Evolutionary conservation across 1,284 basidiomycete species (phyloP), one percentile per base, ranked within the genome.

Genomic region (Fomitopsis betulina): DNA sequence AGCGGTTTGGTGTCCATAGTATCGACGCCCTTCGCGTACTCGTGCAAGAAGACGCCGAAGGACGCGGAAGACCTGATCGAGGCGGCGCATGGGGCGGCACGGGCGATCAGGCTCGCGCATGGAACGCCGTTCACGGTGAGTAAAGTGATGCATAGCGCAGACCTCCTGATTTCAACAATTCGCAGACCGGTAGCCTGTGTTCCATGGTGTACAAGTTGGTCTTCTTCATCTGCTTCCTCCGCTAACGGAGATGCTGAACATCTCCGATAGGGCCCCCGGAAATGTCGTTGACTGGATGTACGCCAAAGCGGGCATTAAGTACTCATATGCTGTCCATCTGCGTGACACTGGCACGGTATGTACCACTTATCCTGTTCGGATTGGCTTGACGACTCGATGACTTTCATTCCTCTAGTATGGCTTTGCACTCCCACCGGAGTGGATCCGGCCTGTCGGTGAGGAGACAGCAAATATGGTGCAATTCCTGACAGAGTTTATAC

Each of bases 41-140:
- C 85, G 3, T 94, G 93, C 73, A 79, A 81, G 43, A 76, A 75
- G 49, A 70, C 81, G 33, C 84, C 92, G 0, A 81, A 84, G 51
- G 91, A 94, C 65, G 89, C 89, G 0, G 93, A 96, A 70, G 87
- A 94, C 68, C 82, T 90, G 64, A 77, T 88, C 60, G 93, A 96
- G 71, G 88, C 89, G 9, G 86, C 85, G 4, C 71, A 88, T 0
- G 91, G 91, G 0, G 89, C 89, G 0, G 80, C 82, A 0, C 79
- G 84, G 54, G 86, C 89, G 2, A 75, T 90, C 54, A 79, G 79
- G 56, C 70, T 73, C 3, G 76, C 78, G 0, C 82, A 91, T 67
- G 87, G 89, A 7, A 82, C 77, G 2, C 21, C 69, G 0, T 83
- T 81, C 65, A 74, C 73, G 39, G 83, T 84, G 63, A 37, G 75